Conservation (phyloP, 2,329 filamentous ascomycete species). For the Fusarium burgessii region DNA sequence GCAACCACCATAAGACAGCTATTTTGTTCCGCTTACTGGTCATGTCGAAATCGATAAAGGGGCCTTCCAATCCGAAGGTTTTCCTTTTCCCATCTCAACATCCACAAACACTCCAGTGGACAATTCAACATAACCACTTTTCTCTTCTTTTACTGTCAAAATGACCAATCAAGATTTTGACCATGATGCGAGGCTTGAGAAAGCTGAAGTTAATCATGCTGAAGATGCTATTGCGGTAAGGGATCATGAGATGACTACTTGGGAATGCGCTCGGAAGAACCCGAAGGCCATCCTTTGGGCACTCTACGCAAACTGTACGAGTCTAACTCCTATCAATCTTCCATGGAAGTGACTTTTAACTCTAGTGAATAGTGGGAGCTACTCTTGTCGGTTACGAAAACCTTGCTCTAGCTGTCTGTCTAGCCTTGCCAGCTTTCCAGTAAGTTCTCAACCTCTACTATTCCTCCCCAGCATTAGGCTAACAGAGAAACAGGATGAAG, state of each 20-base stretch:
- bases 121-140: slow-evolving; percentile 3
- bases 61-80: not conserved
- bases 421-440: slow-evolving; percentile 14
- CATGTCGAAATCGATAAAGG: not conserved
- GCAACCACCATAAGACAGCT: not conserved
- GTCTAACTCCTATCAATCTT: fast-evolving
- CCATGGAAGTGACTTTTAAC: fast-evolving
- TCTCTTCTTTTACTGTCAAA: not conserved
- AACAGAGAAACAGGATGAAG: not conserved
- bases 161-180: not conserved
- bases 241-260: not conserved
- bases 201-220: not conserved
- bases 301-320: not conserved
- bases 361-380: not conserved
- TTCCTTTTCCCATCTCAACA: not conserved
- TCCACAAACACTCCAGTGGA: not conserved
- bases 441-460: not conserved
- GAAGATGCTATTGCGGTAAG: slow-evolving; percentile 1
- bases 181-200: not conserved
- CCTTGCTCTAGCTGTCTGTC: slow-evolving; percentile 6
- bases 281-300: slow-evolving; percentile 11
- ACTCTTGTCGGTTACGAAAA: slow-evolving; percentile 10
- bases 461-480: not conserved
- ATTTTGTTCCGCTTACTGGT: no score
- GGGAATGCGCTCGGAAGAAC: slow-evolving; percentile 15